These are phyloP conservation scores for Colletotrichum sublineola DNA, from an alignment of 2,329 filamentous ascomycete genomes.

Conservation along the genomic window DNA sequence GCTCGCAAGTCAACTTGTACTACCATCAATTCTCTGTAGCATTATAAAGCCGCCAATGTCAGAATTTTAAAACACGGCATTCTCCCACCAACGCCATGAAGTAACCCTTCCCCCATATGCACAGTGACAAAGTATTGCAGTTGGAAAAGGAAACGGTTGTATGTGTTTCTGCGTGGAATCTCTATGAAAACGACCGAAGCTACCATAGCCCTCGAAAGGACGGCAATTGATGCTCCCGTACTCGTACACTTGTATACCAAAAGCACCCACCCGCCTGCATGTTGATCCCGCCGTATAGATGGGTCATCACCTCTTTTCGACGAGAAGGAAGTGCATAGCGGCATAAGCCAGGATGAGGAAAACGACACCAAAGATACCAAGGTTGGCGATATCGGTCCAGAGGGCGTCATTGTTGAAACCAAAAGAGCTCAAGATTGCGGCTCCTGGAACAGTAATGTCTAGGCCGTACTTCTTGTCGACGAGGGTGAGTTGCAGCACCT, in stretches of 20 bases:
- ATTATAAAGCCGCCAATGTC: slow-evolving; percentile 38
- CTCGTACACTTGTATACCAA: slow-evolving; percentile 37
- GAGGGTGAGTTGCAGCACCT: slow-evolving; percentile 89
- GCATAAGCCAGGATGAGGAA: slow-evolving; percentile 91
- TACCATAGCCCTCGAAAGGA: slow-evolving; percentile 7
- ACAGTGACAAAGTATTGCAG: slow-evolving; percentile 31
- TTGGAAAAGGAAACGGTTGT: slow-evolving; percentile 27
- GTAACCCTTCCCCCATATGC: slow-evolving; percentile 28
- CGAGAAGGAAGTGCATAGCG: slow-evolving; percentile 92
- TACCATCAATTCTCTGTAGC: slow-evolving; percentile 41
- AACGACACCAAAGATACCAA: slow-evolving; percentile 83
- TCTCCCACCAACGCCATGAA: slow-evolving; percentile 28
- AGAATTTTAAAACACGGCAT: slow-evolving; percentile 24
- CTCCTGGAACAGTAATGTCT: slow-evolving; percentile 95
- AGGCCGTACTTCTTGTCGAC: slow-evolving; percentile 96
- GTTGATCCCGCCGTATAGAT: neutral
- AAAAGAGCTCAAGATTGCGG: slow-evolving; percentile 93
- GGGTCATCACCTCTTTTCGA: slow-evolving; percentile 81
- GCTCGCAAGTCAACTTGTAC: slow-evolving; percentile 32
- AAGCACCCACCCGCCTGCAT: neutral
- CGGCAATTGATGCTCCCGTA: slow-evolving; percentile 21
- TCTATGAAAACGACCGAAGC: slow-evolving; percentile 39
- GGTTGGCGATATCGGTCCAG: slow-evolving; percentile 85
- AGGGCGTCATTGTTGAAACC: slow-evolving; percentile 91
- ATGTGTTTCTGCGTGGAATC: slow-evolving; percentile 29